A percentile compares a stretch with the other conserved stretches of the same genome.
Conservation (phyloP, 306 rosid genomes). For the Quercus agrifolia region DNA sequence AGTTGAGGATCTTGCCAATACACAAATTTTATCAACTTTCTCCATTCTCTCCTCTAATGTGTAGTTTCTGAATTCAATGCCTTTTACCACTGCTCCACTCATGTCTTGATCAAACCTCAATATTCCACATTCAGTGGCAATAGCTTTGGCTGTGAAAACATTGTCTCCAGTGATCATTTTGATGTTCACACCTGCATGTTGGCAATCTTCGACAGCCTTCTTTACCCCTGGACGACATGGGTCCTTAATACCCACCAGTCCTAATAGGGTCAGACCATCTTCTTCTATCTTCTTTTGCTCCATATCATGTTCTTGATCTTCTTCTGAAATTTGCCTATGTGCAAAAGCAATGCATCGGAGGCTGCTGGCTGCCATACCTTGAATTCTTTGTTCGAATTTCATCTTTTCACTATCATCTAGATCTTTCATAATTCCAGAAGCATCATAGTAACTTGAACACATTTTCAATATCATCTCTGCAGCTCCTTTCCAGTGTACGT, state of each 20-base stretch:
- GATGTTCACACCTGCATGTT: conserved; percentile 11
- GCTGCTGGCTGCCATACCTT: conserved; percentile 38
- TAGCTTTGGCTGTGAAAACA: conserved; percentile 29
- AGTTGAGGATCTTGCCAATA: conserved; percentile 39
- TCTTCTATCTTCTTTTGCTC: conserved; percentile 1
- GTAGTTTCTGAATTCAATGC: conserved; percentile 27
- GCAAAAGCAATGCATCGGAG: conserved; percentile 42
- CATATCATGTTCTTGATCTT: neutral
- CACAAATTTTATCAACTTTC: conserved; percentile 25
- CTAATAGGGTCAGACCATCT: conserved; percentile 16
- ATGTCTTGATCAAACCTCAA: conserved; percentile 2
- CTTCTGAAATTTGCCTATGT: conserved; percentile 14
- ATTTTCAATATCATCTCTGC: conserved; percentile 27
- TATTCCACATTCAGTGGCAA: conserved; percentile 35
- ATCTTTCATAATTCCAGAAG: conserved; percentile 14
- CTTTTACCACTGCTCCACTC: conserved; percentile 22
- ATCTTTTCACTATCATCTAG: conserved; percentile 8
- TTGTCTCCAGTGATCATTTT: conserved; percentile 35
- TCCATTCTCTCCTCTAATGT: conserved; percentile 27
- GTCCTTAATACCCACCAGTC: conserved; percentile 29
- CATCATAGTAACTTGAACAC: conserved; percentile 35
- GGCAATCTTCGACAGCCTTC: conserved; percentile 28
- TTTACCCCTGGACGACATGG: conserved; percentile 24
- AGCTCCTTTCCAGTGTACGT: conserved; percentile 36
- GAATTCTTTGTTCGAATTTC: conserved; percentile 16